Percentiles rank a stretch among this genome's conserved stretches.
These are phyloP conservation scores for Akanthomyces dipterigenus DNA, from an alignment of 2,329 filamentous ascomycete genomes.

Conservation along the genomic window DNA sequence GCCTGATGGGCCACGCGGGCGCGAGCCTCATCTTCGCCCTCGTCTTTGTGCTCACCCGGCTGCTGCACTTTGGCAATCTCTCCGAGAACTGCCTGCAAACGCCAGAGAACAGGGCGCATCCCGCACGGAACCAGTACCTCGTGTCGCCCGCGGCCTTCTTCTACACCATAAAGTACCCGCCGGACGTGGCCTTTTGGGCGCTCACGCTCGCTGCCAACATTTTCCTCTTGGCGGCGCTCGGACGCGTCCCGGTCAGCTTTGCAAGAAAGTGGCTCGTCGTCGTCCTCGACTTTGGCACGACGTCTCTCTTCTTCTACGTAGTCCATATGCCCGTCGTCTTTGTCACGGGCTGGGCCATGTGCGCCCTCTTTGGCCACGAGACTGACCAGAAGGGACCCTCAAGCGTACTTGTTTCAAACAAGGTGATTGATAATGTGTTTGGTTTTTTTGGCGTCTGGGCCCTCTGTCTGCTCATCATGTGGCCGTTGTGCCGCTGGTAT, in stretches of 20 bases:
- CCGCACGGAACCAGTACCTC: slow-evolving; percentile 33
- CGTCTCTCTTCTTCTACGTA: slow-evolving; percentile 40
- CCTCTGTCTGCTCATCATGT: slow-evolving; percentile 29
- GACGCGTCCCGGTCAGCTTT: slow-evolving; percentile 24
- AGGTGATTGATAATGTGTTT: slow-evolving; percentile 32
- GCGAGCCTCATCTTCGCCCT: slow-evolving; percentile 25
- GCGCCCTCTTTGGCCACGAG: slow-evolving; percentile 29
- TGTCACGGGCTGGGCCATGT: slow-evolving; percentile 18
- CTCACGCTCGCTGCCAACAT: slow-evolving; percentile 34
- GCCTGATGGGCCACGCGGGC: slow-evolving; percentile 19
- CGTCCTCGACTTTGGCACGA: slow-evolving; percentile 38
- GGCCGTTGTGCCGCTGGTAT: slow-evolving; percentile 36
- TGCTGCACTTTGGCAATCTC: slow-evolving; percentile 37
- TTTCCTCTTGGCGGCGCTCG: slow-evolving; percentile 31
- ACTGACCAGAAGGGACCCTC: slow-evolving; percentile 21
- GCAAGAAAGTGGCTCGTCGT: slow-evolving; percentile 24
- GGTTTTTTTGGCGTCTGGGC: slow-evolving; percentile 32
- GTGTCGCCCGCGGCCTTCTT: slow-evolving; percentile 36
- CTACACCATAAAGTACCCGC: slow-evolving; percentile 41
- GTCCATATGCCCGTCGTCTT: slow-evolving; percentile 31
- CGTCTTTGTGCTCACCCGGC: slow-evolving; percentile 35
- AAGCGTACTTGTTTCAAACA: slow-evolving; percentile 17
- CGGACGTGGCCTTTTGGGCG: slow-evolving; percentile 39
- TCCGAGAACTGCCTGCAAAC: slow-evolving; percentile 36
- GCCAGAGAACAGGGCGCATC: slow-evolving; percentile 27